Evolutionary conservation across 2,329 filamentous ascomycete species (phyloP), one percentile per base, ranked within the genome.

Genomic region (Calcarisporium arbuscula): DNA sequence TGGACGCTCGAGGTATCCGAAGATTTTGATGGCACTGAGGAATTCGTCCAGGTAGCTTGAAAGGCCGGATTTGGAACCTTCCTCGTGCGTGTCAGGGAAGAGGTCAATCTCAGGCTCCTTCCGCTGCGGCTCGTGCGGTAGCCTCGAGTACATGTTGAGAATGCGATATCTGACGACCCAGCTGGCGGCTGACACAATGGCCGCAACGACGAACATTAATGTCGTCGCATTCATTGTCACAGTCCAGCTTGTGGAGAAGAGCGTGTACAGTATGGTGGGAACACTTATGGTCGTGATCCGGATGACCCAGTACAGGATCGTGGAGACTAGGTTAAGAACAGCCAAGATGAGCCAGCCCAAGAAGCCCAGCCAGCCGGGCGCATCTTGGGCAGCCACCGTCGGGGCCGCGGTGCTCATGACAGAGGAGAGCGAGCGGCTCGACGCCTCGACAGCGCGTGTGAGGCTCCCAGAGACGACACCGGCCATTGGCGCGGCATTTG

Each of bases 201-300:
- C 80, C 23, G 82, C 70, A 39, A 87, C 53, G 37, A 96, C 86
- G 46, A 96, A 64, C 58, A 94, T 78, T 80, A 98, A 62, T 14
- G 92, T 98, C 15, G 90, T 96, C 49, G 92, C 90, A 57, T 96
- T 96, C 89, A 98, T 94, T 9, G 92, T 98, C 53, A 98, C 86
- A 1, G 92, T 98, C 67, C 94, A 68, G 59, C 85, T 95, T 44
- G 87, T 90, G 6, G 88, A 95, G 53, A 95, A 86, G 42, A 95
- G 69, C 6, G 80, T 85, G 57, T 94, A 98, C 14, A 96, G 74
- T 60, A 92, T 78, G 56, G 86, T 87, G 28, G 92, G 92, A 39
- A 95, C 60, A 12, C 86, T 94, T 47, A 96, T 88, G 18, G 90
- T 94, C 14, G 81, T 75, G 52, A 95, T 84, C 41, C 84, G 86